Evolutionary conservation across 768 basidiomycete species (phyloP).

Genomic region (Leccinum broughii): DNA sequence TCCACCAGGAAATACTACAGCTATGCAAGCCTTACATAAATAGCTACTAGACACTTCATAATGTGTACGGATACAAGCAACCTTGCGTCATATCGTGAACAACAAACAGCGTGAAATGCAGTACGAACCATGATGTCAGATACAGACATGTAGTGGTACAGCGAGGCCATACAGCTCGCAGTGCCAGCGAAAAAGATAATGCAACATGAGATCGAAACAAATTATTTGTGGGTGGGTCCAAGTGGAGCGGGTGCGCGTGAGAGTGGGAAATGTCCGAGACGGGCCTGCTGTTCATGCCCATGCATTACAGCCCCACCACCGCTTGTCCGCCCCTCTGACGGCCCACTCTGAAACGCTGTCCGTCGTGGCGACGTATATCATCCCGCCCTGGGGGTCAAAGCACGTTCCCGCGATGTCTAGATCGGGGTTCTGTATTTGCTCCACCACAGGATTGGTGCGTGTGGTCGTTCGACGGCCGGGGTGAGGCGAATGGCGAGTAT

Average conservation of each 20-base stretch:
- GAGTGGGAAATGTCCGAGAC: neutral
- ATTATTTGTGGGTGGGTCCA: slow-evolving; percentile 7
- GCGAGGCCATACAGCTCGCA: slow-evolving; percentile 14
- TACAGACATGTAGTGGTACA: slow-evolving; percentile 26
- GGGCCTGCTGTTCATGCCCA: slow-evolving; percentile 37
- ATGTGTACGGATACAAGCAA: slow-evolving; percentile 9
- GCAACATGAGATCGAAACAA: slow-evolving; percentile 9
- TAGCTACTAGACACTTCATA: neutral
- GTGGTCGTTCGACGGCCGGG: slow-evolving; percentile 18
- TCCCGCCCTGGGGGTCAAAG: slow-evolving; percentile 69
- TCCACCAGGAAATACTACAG: slow-evolving; percentile 2
- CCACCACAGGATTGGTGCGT: slow-evolving; percentile 12
- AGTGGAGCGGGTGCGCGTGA: neutral
- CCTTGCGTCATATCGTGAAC: neutral
- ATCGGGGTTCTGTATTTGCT: slow-evolving; percentile 22
- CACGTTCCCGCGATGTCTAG: slow-evolving; percentile 69
- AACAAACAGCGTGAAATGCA: slow-evolving; percentile 9
- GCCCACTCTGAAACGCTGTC: slow-evolving; percentile 76
- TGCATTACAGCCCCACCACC: slow-evolving; percentile 62
- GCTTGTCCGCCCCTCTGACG: slow-evolving; percentile 67
- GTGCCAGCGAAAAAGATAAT: slow-evolving; percentile 3
- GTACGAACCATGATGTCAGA: slow-evolving; percentile 8
- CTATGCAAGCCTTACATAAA: neutral
- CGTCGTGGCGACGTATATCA: slow-evolving; percentile 67
- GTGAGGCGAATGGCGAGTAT: slow-evolving; percentile 20